Evolutionary conservation across 2,329 filamentous ascomycete species (phyloP).

Genomic region (Plectosphaerella cucumerina): DNA sequence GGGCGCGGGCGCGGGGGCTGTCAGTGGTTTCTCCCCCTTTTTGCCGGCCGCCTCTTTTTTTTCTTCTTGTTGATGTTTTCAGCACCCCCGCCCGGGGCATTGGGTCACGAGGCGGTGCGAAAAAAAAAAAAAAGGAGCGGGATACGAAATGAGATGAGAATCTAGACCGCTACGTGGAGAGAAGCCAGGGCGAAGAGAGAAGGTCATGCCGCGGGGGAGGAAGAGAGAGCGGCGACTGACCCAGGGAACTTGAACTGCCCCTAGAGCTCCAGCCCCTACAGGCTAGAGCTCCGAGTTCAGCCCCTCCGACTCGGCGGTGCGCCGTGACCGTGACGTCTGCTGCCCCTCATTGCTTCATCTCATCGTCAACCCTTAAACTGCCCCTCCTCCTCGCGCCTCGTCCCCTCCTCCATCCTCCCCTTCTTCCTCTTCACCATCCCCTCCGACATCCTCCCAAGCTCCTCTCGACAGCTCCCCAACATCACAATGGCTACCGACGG

Average conservation of each 20-base stretch:
- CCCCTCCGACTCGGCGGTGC: neutral
- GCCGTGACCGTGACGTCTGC: neutral
- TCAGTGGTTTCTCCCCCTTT: neutral
- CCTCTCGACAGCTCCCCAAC: neutral
- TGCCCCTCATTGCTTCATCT: neutral
- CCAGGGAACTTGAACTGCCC: too few species aligned
- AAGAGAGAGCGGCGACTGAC: neutral
- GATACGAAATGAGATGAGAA: neutral
- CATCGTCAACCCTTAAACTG: neutral
- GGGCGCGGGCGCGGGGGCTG: neutral
- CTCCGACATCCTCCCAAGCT: neutral
- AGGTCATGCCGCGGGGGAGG: neutral
- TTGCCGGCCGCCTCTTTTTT: neutral
- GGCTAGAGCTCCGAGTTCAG: too few species aligned
- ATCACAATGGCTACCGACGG: conserved; percentile 11
- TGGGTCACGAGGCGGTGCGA: neutral
- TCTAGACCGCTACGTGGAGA: neutral
- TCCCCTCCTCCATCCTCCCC: neutral
- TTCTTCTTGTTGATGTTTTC: too few species aligned
- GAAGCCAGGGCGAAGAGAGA: neutral
- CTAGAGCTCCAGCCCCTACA: too few species aligned
- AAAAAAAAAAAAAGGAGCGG: neutral
- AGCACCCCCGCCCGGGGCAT: neutral
- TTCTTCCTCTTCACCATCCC: neutral
- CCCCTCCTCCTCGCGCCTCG: neutral